Percentiles rank a stretch among this genome's conserved stretches.
phyloP scores from a whole-genome alignment of 805 yeast species.

The Saccharomyces eubayanus region DNA sequence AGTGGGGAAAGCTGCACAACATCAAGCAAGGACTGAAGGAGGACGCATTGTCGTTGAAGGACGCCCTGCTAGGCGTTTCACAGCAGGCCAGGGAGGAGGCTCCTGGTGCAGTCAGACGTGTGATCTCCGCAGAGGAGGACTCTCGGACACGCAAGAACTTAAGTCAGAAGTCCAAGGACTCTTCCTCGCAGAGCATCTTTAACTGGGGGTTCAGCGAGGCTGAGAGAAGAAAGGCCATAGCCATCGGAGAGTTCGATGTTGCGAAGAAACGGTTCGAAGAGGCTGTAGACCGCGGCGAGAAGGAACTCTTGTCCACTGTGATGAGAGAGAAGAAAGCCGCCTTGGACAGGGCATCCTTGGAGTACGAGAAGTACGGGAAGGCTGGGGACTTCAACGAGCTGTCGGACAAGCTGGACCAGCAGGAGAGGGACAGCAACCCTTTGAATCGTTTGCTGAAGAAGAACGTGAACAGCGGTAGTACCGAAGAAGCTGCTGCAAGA shows the following conservation, averaged over 20 bases:
- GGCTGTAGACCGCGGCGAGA: conserved; percentile 3
- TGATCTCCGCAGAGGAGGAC: conserved; percentile 2
- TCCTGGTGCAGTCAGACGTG: not conserved
- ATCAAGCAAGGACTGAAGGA: conserved; percentile 9
- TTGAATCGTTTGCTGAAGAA: conserved; percentile 13
- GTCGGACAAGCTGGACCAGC: conserved; percentile 19
- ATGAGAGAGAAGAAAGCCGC: conserved; percentile 13
- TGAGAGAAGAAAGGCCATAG: conserved; percentile 24
- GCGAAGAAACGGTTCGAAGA: conserved; percentile 23
- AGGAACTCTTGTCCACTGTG: conserved; percentile 1
- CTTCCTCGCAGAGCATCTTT: conserved; percentile 18
- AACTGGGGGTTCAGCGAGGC: conserved; percentile 26
- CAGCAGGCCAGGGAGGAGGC: conserved; percentile 1
- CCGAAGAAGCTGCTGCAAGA: conserved; percentile 29
- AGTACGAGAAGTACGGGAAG: conserved; percentile 13
- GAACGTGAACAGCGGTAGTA: conserved; percentile 11
- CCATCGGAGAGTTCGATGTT: conserved; percentile 24
- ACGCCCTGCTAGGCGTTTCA: conserved; percentile 8
- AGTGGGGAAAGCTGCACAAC: not conserved
- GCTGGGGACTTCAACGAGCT: conserved; percentile 21
- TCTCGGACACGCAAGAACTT: conserved; percentile 7
- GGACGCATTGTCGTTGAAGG: conserved; percentile 9
- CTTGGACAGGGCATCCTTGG: conserved; percentile 16
- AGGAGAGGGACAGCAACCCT: conserved; percentile 6
- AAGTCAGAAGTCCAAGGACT: conserved; percentile 11